phyloP scores from a whole-genome alignment of 164 flowering plant species.

The Stephania japonica region DNA sequence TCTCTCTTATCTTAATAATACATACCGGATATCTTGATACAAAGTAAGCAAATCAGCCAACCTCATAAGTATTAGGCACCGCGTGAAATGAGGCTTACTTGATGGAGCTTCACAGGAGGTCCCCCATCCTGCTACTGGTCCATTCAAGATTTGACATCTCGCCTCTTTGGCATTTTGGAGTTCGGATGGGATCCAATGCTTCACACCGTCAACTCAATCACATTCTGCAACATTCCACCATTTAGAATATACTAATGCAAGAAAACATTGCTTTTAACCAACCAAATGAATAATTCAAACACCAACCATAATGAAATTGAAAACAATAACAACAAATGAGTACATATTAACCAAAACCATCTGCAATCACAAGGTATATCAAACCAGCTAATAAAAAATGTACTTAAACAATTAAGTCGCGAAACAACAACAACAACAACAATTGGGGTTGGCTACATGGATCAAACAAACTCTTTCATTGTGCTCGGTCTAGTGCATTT shows the following conservation, averaged over 20 bases:
- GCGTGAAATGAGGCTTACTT: conserved; percentile 78
- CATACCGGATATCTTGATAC: not conserved
- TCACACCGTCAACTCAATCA: conserved; percentile 41
- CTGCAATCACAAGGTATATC: no score
- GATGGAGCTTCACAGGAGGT: conserved; percentile 99
- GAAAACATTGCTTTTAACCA: conserved; percentile 10
- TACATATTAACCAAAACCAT: no score
- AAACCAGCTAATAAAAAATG: no score
- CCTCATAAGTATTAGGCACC: conserved; percentile 27
- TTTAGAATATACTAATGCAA: conserved; percentile 33
- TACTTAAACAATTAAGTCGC: no score
- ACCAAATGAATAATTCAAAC: no score
- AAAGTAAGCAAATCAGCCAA: conserved; percentile 26
- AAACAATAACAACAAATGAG: no score
- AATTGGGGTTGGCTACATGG: no score
- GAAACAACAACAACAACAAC: no score
- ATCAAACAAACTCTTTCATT: no score
- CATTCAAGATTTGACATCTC: conserved; percentile 47
- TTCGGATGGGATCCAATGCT: conserved; percentile 95
- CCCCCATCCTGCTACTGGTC: conserved; percentile 99
- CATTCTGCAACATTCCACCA: conserved; percentile 8
- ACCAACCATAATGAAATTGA: no score
- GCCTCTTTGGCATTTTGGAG: conserved; percentile 92
- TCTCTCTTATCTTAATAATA: not conserved
- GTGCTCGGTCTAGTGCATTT: no score